Evolutionary conservation across 2,329 filamentous ascomycete genomes (phyloP).

Genomic region (Diplodia sapinea): DNA sequence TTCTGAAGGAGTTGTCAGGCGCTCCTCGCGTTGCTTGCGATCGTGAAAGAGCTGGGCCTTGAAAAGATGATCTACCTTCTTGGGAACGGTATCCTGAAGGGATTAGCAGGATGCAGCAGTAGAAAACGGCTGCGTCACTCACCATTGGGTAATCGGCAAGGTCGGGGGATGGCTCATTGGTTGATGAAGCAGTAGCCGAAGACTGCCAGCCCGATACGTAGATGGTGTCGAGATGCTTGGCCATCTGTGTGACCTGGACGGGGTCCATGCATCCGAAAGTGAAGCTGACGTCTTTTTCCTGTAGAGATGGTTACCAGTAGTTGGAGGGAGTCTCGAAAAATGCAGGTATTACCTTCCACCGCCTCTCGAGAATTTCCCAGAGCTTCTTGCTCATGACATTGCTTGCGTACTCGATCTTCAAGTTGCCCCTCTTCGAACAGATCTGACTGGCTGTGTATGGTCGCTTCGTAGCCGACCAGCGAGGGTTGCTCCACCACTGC

Average conservation of each 20-base stretch:
- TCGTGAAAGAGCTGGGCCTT: slow-evolving; percentile 96
- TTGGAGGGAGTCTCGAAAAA: not conserved
- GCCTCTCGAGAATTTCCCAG: slow-evolving; percentile 79
- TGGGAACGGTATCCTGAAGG: slow-evolving; percentile 81
- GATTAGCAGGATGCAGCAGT: slow-evolving; percentile 27
- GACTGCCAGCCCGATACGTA: slow-evolving; percentile 97
- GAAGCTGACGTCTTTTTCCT: slow-evolving; percentile 80
- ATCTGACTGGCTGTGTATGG: slow-evolving; percentile 92
- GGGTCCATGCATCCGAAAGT: slow-evolving; percentile 93
- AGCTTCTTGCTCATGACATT: slow-evolving; percentile 86
- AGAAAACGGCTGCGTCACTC: not conserved
- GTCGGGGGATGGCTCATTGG: slow-evolving; percentile 90
- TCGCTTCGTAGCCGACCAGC: slow-evolving; percentile 86
- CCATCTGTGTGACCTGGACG: slow-evolving; percentile 97
- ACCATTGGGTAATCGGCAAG: slow-evolving; percentile 81
- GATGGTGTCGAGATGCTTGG: slow-evolving; percentile 91
- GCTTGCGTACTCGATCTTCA: slow-evolving; percentile 85
- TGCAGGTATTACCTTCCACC: slow-evolving; percentile 67
- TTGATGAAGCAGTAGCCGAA: slow-evolving; percentile 85
- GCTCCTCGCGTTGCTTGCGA: slow-evolving; percentile 91
- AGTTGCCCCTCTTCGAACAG: slow-evolving; percentile 83
- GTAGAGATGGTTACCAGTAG: not conserved
- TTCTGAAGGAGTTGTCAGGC: slow-evolving; percentile 71
- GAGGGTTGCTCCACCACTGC: slow-evolving; percentile 83
- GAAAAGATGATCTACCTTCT: slow-evolving; percentile 92